These are phyloP conservation scores for Tarenaya hassleriana DNA, from an alignment of 345 rosid species.

Conservation along the genomic window DNA sequence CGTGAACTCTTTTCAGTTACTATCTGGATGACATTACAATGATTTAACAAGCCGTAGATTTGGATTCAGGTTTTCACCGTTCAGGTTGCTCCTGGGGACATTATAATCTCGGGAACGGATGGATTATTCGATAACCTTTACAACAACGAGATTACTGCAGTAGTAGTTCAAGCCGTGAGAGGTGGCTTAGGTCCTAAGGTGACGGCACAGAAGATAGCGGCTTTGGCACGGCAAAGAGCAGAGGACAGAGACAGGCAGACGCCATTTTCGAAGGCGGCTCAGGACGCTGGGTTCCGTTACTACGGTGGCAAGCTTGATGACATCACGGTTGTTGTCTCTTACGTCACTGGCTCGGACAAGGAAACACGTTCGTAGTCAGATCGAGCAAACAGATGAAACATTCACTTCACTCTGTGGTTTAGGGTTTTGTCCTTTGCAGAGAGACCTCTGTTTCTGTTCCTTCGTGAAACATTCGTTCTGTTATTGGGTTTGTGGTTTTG, in stretches of 20 bases:
- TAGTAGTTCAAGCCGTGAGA: constrained; percentile 90
- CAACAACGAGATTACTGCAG: constrained; percentile 92
- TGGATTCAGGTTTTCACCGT: constrained; percentile 65
- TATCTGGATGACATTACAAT: too few relatives aligned
- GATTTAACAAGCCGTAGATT: not conserved
- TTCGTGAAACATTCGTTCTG: too few relatives aligned
- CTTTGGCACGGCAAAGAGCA: constrained; percentile 94
- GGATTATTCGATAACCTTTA: constrained; percentile 93
- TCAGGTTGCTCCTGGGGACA: constrained; percentile 90
- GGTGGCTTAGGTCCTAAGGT: constrained; percentile 85
- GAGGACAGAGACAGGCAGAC: constrained; percentile 86
- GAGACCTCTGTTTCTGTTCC: too few relatives aligned
- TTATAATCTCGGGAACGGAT: constrained; percentile 85
- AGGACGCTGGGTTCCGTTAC: constrained; percentile 94
- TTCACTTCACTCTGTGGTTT: too few relatives aligned
- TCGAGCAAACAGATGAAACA: too few relatives aligned
- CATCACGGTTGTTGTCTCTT: constrained; percentile 95
- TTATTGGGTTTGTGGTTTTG: too few relatives aligned
- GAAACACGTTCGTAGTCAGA: constrained; percentile 7
- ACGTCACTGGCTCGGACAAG: constrained; percentile 44
- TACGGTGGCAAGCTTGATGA: constrained; percentile 99
- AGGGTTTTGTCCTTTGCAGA: too few relatives aligned
- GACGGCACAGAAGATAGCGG: constrained; percentile 96
- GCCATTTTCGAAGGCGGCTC: constrained; percentile 97
- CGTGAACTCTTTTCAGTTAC: too few relatives aligned